A percentile compares a stretch with the other conserved stretches of the same genome.
Conservation (phyloP, 139 green algal genomes). For the Coelastrella sp. region DNA sequence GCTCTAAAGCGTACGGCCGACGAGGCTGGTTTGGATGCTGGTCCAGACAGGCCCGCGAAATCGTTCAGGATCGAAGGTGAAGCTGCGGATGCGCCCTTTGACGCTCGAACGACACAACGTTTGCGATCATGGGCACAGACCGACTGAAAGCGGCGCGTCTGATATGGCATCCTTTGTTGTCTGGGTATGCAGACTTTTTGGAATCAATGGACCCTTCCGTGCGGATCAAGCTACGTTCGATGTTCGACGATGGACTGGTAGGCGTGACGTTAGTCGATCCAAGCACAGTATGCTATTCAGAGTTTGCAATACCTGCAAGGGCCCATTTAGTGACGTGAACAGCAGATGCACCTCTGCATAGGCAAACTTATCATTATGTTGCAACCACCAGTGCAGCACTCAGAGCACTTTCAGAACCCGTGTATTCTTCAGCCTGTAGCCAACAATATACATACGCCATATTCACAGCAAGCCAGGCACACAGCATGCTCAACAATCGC, state of each 20-base stretch:
- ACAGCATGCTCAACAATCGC: too few species aligned
- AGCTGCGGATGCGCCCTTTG: not conserved
- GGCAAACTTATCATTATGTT: too few species aligned
- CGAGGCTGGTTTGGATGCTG: conserved; percentile 26
- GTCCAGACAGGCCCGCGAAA: conserved; percentile 19
- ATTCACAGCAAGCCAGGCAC: too few species aligned
- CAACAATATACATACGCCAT: too few species aligned
- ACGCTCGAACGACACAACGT: too few species aligned
- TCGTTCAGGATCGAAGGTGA: conserved; percentile 42
- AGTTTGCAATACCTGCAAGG: too few species aligned
- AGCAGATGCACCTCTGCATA: too few species aligned
- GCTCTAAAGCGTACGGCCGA: conserved; percentile 34
- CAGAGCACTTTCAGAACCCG: too few species aligned
- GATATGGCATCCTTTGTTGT: not conserved
- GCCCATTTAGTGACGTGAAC: too few species aligned
- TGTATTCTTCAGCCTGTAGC: too few species aligned
- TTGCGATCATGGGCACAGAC: not conserved
- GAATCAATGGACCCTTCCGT: conserved; percentile 47
- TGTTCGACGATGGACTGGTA: conserved; percentile 49
- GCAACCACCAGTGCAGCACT: too few species aligned
- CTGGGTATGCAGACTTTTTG: conserved; percentile 45
- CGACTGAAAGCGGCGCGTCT: not conserved
- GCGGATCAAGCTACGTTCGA: conserved; percentile 50
- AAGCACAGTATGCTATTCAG: too few species aligned
- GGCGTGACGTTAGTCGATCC: not conserved